Percentiles rank a stretch among this genome's conserved stretches.
These are phyloP conservation scores for Coemansia sp. DNA, from an alignment of 192 early-diverging fungal species.

Conservation along the genomic window DNA sequence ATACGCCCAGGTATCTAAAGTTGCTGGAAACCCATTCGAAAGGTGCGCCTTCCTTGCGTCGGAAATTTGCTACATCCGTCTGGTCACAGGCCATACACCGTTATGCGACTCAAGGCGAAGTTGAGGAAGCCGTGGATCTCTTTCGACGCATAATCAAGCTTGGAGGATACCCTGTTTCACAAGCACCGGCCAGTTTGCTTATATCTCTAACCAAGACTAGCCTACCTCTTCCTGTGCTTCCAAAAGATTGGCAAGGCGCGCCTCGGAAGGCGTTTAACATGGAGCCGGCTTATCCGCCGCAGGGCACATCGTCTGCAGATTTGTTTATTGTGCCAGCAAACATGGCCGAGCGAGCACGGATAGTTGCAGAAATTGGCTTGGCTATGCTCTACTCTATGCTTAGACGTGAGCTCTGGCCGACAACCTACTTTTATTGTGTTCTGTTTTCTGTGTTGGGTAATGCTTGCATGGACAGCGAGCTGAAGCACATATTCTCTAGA, in stretches of 20 bases:
- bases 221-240: slow-evolving; percentile 30
- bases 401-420: slow-evolving; percentile 22
- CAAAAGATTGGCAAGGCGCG: slow-evolving; percentile 12
- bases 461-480: slow-evolving; percentile 13
- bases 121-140: slow-evolving; percentile 36
- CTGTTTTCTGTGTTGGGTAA: slow-evolving; percentile 24
- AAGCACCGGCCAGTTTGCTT: slow-evolving; percentile 23
- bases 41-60: not conserved
- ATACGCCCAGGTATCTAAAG: slow-evolving; percentile 31
- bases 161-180: slow-evolving; percentile 24
- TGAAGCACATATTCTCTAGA: slow-evolving; percentile 34
- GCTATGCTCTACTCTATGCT: slow-evolving; percentile 40
- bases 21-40: slow-evolving; percentile 2
- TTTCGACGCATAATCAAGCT: slow-evolving; percentile 26
- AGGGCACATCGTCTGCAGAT: slow-evolving; percentile 18
- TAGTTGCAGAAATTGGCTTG: slow-evolving; percentile 42
- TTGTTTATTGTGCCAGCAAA: slow-evolving; percentile 17
- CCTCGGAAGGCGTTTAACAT: slow-evolving; percentile 11
- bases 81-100: slow-evolving; percentile 28
- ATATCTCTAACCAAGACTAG: slow-evolving; percentile 3
- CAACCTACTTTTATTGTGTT: slow-evolving; percentile 28
- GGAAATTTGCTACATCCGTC: slow-evolving; percentile 13
- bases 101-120: slow-evolving; percentile 20
- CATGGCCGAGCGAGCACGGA: slow-evolving; percentile 5
- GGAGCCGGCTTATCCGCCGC: slow-evolving; percentile 39